Percentiles rank a stretch among this genome's conserved stretches.
Conservation (phyloP, 129 eudicot genomes). For the Flaveria linearis region DNA sequence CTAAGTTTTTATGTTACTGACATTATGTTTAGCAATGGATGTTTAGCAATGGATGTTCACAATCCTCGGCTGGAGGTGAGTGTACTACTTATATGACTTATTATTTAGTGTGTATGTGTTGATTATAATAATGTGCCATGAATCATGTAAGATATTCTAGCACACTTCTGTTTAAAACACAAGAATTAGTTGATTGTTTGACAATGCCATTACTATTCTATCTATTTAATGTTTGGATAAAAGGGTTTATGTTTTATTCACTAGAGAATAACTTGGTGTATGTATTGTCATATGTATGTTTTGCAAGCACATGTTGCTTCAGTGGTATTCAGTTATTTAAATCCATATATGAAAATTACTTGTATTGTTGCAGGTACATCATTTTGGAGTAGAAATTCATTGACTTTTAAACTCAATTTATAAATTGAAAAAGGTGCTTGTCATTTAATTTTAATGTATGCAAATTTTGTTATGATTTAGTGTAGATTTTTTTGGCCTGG, state of each 20-base stretch:
- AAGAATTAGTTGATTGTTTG: no score
- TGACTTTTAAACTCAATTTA: no score
- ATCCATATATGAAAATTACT: conserved; percentile 54
- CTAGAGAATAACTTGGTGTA: conserved; percentile 1
- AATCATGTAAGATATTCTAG: no score
- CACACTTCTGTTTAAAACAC: no score
- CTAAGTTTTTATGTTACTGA: conserved; percentile 75
- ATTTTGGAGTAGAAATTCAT: no score
- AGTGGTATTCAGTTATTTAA: conserved; percentile 79
- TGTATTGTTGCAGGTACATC: no score
- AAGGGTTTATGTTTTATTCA: background rate
- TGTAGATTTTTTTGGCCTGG: no score
- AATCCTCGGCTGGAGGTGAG: conserved; percentile 95
- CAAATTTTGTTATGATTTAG: no score
- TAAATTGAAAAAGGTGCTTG: no score
- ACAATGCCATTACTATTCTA: background rate
- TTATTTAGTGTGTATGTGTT: no score
- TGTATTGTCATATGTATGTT: conserved; percentile 22
- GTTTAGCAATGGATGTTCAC: conserved; percentile 52
- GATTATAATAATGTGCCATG: no score
- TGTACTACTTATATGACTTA: background rate
- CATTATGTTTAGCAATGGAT: conserved; percentile 55
- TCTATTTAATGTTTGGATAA: background rate
- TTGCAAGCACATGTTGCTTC: conserved; percentile 96
- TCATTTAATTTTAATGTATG: no score